These are phyloP conservation scores for Picochlorum sp. DNA, from an alignment of 139 green algal species.

Conservation along the genomic window DNA sequence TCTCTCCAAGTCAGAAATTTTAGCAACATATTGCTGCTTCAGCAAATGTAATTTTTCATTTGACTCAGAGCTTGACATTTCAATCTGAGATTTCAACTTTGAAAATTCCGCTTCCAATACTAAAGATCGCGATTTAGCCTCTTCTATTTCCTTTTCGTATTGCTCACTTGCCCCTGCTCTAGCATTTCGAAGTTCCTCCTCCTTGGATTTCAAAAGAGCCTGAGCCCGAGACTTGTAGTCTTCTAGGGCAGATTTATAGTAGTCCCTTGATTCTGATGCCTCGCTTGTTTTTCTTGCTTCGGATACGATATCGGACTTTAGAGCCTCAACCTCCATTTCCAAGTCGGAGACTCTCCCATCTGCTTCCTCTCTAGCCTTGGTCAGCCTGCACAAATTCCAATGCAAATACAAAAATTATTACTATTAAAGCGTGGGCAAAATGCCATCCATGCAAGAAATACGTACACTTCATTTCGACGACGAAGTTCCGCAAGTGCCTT, in stretches of 20 bases:
- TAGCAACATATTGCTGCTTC: not conserved
- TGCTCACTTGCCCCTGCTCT: not conserved
- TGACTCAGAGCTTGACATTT: not conserved
- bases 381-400: too few species aligned
- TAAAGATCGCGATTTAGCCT: not conserved
- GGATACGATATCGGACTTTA: not conserved
- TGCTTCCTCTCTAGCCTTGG: conserved; percentile 22
- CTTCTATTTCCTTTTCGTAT: conserved; percentile 9
- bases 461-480: conserved; percentile 28
- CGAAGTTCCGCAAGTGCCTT: conserved; percentile 28
- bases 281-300: conserved; percentile 4
- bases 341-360: conserved; percentile 7
- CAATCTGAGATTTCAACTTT: not conserved
- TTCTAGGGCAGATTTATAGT: conserved; percentile 6
- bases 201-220: conserved; percentile 31
- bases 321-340: not conserved
- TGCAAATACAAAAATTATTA: not conserved
- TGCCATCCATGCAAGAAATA: too few species aligned
- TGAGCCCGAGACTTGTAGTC: conserved; percentile 47
- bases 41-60: not conserved
- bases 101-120: not conserved
- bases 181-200: conserved; percentile 20
- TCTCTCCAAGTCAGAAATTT: conserved; percentile 3
- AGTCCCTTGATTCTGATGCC: not conserved
- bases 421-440: not conserved